phyloP scores from a whole-genome alignment of 2,329 filamentous ascomycete species.

The Ophiocordyceps camponoti-rufipedis region DNA sequence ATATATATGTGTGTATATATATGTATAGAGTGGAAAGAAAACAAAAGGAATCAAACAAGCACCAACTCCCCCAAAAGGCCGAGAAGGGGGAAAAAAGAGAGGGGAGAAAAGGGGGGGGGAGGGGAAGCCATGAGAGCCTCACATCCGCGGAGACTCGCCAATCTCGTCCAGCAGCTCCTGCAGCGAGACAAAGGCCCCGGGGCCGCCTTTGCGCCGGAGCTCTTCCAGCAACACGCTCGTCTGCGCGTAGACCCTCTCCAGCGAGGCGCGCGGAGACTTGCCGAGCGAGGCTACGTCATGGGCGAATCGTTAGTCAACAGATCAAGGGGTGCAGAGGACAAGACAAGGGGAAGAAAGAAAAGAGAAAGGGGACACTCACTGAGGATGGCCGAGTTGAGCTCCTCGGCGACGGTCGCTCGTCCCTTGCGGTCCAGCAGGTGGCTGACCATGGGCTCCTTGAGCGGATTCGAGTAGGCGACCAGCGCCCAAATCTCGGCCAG shows the following conservation, averaged over 20 bases:
- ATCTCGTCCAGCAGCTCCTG: conserved; percentile 30
- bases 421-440: conserved; percentile 62
- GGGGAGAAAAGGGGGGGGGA: not conserved
- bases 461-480: conserved; percentile 70
- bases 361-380: conserved; percentile 37
- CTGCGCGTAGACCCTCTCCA: conserved; percentile 75
- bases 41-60: too few species aligned
- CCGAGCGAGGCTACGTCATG: conserved; percentile 56
- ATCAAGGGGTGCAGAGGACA: not conserved
- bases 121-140: conserved; percentile 1
- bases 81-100: not conserved
- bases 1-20: not conserved
- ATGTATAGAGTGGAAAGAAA: too few species aligned
- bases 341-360: too few species aligned
- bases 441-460: conserved; percentile 54
- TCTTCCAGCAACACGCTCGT: conserved; percentile 75
- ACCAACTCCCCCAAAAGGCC: too few species aligned
- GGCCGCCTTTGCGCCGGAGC: conserved; percentile 58
- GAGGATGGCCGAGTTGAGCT: conserved; percentile 83
- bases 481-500: conserved; percentile 76
- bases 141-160: conserved; percentile 18
- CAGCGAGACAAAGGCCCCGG: conserved; percentile 62
- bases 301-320: conserved; percentile 5
- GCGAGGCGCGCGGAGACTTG: conserved; percentile 68
- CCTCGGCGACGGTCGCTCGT: conserved; percentile 67